Evolutionary conservation across 768 basidiomycete species (phyloP), one percentile per base, ranked within the genome.

Genomic region (Candolleomyces aberdarensis): DNA sequence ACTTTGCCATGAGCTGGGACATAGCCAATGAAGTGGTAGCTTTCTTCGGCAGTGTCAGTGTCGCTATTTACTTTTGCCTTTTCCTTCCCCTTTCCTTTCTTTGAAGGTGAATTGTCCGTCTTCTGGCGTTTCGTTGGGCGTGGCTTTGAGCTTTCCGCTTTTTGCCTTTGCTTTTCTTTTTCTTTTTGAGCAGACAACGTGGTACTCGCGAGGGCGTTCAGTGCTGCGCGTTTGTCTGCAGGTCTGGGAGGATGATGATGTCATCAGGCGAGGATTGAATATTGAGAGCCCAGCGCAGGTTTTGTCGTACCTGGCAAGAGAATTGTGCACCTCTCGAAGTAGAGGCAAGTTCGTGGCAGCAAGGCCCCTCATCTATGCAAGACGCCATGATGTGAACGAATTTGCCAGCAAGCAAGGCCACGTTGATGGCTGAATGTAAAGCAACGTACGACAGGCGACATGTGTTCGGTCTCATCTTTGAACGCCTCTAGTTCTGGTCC

Each of bases 11-110:
- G 73, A 1, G 79, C 81, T 5, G 84, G 85, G 39, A 87, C 83
- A 65, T 86, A 88, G 10, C 83, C 85, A 61, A 87, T 85, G 72
- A 85, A 88, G 66, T 88, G 86, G 70, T 82, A 88, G 0, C 74
- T 74, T 54, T 85, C 85, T 44, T 81, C 78, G 17, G 66, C 66
- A 3, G 62, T 58, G 5, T 70, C 68, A 11, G 65, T 36, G 36
- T 36, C 36, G 36, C 11, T 36, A 36, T 36, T 36, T 36, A 36
- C 36, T 63, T 19, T 54, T 56, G 29, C 39, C 59, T 60, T 64
- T 58, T 43, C 39, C 57, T 47, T 63, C 61, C 22, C 47, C 60
- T 65, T 9, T 31, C 46, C 26, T 64, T 63, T 71, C 66, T 69
- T 67, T 20, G 56, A 58, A 41, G 66, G 40, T 20, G 65, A 51